Evolutionary conservation across 2,329 filamentous ascomycete genomes (phyloP).

Genomic region (Aspergillus spinulosporus): DNA sequence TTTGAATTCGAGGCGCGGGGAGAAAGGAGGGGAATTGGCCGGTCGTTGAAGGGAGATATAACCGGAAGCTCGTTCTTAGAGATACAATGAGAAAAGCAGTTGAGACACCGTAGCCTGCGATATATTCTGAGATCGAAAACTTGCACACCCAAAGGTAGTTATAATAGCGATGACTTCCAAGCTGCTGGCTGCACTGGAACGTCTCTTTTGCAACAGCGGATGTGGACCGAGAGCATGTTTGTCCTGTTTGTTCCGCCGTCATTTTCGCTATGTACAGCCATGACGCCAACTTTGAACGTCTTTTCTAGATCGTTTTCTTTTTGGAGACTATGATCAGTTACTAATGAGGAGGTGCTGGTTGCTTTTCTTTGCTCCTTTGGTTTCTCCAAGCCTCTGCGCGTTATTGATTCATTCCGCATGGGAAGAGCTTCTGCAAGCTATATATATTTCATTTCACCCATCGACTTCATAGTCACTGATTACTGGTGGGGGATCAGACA

Average conservation of each 20-base stretch:
- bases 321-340: too few species aligned
- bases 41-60: background rate
- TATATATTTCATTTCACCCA: background rate
- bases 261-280: too few species aligned
- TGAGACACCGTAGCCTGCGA: slow-evolving; percentile 14
- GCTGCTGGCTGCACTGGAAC: slow-evolving; percentile 6
- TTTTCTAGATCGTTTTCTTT: too few species aligned
- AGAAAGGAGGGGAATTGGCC: background rate
- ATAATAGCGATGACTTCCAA: background rate
- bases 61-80: background rate
- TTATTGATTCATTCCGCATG: too few species aligned
- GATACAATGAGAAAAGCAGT: background rate
- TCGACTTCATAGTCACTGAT: background rate
- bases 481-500: too few species aligned
- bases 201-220: slow-evolving; percentile 13
- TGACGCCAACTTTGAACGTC: too few species aligned
- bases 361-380: too few species aligned
- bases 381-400: background rate
- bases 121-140: background rate
- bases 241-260: slow-evolving; percentile 15
- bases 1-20: slow-evolving; percentile 14
- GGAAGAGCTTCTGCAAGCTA: too few species aligned
- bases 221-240: slow-evolving; percentile 19
- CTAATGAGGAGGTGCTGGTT: too few species aligned
- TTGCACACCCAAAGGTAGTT: background rate